Evolutionary conservation across 2,329 filamentous ascomycete genomes (phyloP).

Genomic region (Ceratocystis smalleyi): DNA sequence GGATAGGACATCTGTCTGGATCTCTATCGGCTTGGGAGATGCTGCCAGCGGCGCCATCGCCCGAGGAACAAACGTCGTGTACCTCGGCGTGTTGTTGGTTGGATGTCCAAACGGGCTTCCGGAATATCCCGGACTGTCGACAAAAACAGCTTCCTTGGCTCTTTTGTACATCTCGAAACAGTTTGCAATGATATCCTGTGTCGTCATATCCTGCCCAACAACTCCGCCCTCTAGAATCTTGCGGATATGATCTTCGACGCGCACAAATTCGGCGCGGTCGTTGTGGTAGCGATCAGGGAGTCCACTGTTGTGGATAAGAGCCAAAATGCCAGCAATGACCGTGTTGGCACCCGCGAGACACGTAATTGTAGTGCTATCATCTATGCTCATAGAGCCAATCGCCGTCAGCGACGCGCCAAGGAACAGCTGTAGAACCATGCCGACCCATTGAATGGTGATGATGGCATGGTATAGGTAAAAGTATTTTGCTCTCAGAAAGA

Average conservation of each 20-base stretch:
- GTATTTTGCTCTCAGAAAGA: slow-evolving; percentile 31
- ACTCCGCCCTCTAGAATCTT: slow-evolving; percentile 34
- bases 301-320: slow-evolving; percentile 38
- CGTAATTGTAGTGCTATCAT: slow-evolving; percentile 30
- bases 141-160: slow-evolving; percentile 33
- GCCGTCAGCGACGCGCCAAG: slow-evolving; percentile 35
- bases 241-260: slow-evolving; percentile 36
- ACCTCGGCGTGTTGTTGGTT: neutral
- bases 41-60: neutral
- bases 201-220: slow-evolving; percentile 27
- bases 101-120: neutral
- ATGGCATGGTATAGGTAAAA: slow-evolving; percentile 31
- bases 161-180: slow-evolving; percentile 33
- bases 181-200: slow-evolving; percentile 33
- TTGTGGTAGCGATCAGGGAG: slow-evolving; percentile 36
- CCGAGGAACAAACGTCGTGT: neutral
- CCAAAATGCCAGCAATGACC: slow-evolving; percentile 34
- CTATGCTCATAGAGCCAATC: slow-evolving; percentile 29
- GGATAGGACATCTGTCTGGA: neutral
- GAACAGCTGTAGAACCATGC: slow-evolving; percentile 35
- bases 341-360: slow-evolving; percentile 37
- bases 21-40: neutral
- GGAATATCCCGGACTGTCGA: slow-evolving; percentile 28
- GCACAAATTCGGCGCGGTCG: slow-evolving; percentile 34
- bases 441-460: slow-evolving; percentile 29